Base-by-base conservation (phyloP, 2,329 filamentous ascomycete genomes). In the Ceratocystis alfenasii region DNA sequence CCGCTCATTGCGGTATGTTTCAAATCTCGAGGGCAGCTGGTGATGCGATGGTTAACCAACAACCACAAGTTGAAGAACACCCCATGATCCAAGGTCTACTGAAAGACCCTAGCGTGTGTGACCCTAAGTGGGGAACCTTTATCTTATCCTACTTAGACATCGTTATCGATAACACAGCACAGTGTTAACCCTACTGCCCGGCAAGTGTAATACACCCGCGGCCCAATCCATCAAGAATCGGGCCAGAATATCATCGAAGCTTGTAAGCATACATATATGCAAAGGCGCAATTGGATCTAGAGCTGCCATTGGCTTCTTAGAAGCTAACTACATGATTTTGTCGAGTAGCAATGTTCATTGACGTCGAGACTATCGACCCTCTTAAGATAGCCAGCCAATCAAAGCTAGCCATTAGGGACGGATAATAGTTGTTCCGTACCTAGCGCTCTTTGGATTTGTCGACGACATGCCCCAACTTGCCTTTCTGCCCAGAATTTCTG, bases 381-480 rank as follows among this genome's bases (percentile, higher is more conserved):
- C 6, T 36, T 59, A 7, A 10, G 15, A 3, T 2, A 5, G 12
- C 28, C 2, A 59, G 22, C 53, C 48, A 55, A 65, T 55, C 55
- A 45, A 5, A 55, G 48, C 20, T 25, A 2, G 2, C 17, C 6
- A 63, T 73, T 10, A 5, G 72, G 70, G 10, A 1, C 69, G 71
- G 72, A 73, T 67, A 28, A 66, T 30, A 6, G 70, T 73, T 57
- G 65, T 72, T 69, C 72, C 68, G 33, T 53, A 28, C 70, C 71
- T 73, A 74, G 73, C 73, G 73, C 69, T 36, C 61, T 57, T 73
- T 73, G 68, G 74, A 71, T 75, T 76, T 75, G 72, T 74, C 72
- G 70, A 69, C 68, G 15, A 70, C 70, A 70, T 61, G 66, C 71
- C 74, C 75, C 74, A 72, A 70, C 70, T 71, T 61, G 69, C 10